A percentile compares a stretch with the other conserved stretches of the same genome.
Evolutionary conservation across 108 stramenopile species (phyloP).

Genomic region (Craspedostauros australis): DNA sequence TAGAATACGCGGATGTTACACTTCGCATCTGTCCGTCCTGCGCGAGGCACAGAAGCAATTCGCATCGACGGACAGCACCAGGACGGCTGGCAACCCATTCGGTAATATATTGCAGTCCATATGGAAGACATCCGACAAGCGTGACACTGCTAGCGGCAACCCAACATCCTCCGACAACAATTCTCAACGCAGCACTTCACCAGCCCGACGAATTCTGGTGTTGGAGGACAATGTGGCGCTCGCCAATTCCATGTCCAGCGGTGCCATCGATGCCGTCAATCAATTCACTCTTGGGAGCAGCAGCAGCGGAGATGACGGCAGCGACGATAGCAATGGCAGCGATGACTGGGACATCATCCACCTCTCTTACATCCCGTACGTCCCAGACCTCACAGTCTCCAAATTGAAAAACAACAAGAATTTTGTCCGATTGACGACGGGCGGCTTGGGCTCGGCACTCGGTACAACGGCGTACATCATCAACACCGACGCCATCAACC

Average conservation of each 20-base stretch:
- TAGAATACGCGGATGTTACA: constrained; percentile 40
- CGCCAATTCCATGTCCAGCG: too few relatives aligned
- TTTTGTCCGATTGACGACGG: constrained; percentile 22
- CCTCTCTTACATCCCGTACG: constrained; percentile 40
- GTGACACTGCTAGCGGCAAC: too few relatives aligned
- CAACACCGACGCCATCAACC: constrained; percentile 23
- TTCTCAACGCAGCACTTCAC: too few relatives aligned
- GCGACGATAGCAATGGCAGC: constrained; percentile 1
- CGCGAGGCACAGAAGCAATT: too few relatives aligned
- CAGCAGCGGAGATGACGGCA: too few relatives aligned
- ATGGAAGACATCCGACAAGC: neutral
- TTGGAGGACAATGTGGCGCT: constrained; percentile 40
- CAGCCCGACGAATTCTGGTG: too few relatives aligned
- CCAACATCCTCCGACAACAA: too few relatives aligned
- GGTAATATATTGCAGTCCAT: constrained; percentile 1
- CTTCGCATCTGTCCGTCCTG: constrained; percentile 30
- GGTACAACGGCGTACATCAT: constrained; percentile 44
- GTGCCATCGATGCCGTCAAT: too few relatives aligned
- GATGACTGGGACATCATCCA: constrained; percentile 30
- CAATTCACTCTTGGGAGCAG: too few relatives aligned
- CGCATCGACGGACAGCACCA: too few relatives aligned
- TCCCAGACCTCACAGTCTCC: constrained; percentile 22
- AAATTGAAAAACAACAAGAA: constrained; percentile 13
- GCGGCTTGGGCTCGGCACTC: constrained; percentile 22
- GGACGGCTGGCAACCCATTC: too few relatives aligned